Base-by-base conservation (phyloP, 305 asterid species). In the Fraxinus angustifolia region DNA sequence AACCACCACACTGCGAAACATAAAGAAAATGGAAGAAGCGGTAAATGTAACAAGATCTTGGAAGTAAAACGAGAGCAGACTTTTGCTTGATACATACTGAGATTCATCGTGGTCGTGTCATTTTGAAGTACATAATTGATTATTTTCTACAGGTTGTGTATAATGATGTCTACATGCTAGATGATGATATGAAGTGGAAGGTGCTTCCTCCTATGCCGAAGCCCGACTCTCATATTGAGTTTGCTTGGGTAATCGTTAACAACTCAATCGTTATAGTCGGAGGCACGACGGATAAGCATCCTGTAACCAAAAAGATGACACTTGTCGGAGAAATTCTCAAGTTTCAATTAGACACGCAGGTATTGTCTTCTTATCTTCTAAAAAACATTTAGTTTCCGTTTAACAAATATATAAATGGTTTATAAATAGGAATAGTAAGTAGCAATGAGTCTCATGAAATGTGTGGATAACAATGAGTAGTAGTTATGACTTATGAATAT, bases 261-360 rank as follows among this genome's bases (percentile, higher is more conserved):
- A 87, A 83, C 78, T 92, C 99, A 60, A 38, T 96, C 45, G 80
- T 94, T 83, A 86, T 96, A 79, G 98, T 88, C 65, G 99, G 99
- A 78, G 99, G 99, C 84, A 96, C 99, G 77, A 96, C 99, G 7
- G 99, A 96, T 36, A 96, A 96, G 88, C 98, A 96, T 87, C 99
- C 98, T 8, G 89, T 84, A 70, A 94, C 98, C 78, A 96, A 96
- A 86, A 94, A 81, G 89, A 94, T 96, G 99, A 93, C 84, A 65
- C 92, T 96, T 68, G 93, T 92, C 76, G 97, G 99, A 82, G 99
- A 96, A 88, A 77, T 93, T 36, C 87, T 96, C 87, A 91, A 88
- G 84, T 96, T 94, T 84, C 87, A 93, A 65, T 88, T 93, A 12
- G 94, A 93, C 77, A 85, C 91, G 30, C 92, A 34, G 97, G 99